Evolutionary conservation across 192 early-diverging fungal genomes (phyloP).

Genomic region (Endogone sp.): DNA sequence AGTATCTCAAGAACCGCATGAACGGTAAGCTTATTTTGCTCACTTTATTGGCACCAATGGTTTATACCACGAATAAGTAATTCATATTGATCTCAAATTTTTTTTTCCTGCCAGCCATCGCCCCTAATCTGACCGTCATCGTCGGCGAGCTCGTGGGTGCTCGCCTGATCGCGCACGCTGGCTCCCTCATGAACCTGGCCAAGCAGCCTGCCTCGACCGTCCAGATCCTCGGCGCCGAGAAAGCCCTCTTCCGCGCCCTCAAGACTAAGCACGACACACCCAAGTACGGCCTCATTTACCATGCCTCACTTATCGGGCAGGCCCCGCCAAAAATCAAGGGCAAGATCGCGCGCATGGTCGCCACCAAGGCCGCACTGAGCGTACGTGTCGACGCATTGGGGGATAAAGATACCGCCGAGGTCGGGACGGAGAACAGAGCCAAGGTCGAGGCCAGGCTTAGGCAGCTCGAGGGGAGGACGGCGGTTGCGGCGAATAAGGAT

Average conservation of each 20-base stretch:
- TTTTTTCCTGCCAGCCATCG: slow-evolving; percentile 52
- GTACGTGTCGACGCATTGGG: slow-evolving; percentile 92
- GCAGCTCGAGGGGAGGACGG: slow-evolving; percentile 82
- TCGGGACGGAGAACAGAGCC: slow-evolving; percentile 83
- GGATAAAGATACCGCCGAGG: slow-evolving; percentile 70
- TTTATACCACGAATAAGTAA: background rate
- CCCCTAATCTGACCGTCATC: slow-evolving; percentile 86
- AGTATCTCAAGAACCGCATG: slow-evolving; percentile 99
- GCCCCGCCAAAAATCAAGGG: slow-evolving; percentile 96
- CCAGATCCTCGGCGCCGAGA: slow-evolving; percentile 99
- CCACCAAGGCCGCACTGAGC: slow-evolving; percentile 87
- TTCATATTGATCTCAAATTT: too few relatives aligned
- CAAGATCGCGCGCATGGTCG: slow-evolving; percentile 94
- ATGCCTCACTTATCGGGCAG: slow-evolving; percentile 95
- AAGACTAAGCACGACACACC: slow-evolving; percentile 99
- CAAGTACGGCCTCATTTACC: slow-evolving; percentile 98
- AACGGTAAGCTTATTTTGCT: slow-evolving; percentile 19
- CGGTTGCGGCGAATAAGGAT: slow-evolving; percentile 64
- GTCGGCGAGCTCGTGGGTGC: slow-evolving; percentile 99
- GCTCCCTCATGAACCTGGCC: slow-evolving; percentile 92
- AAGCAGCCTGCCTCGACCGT: slow-evolving; percentile 98
- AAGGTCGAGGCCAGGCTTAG: slow-evolving; percentile 87
- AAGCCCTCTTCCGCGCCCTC: slow-evolving; percentile 99
- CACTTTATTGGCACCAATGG: background rate
- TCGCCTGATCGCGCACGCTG: slow-evolving; percentile 95